Evolutionary conservation across 2,329 filamentous ascomycete species (phyloP).

Genomic region (Neocatenulostroma microsporum): DNA sequence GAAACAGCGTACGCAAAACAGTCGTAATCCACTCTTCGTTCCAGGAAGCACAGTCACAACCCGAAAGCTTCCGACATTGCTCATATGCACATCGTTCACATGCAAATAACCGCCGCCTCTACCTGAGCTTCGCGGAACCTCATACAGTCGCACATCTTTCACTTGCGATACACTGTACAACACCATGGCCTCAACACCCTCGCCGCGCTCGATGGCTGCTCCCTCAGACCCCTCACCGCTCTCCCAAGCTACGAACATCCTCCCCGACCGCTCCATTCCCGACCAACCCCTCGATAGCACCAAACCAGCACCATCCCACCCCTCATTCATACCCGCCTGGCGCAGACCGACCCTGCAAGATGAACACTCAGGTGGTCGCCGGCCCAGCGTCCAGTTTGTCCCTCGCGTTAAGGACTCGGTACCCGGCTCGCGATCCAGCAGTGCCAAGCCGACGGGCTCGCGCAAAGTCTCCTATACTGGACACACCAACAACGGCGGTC

Average conservation of each 20-base stretch:
- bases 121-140: no score
- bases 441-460: slow-evolving; percentile 20
- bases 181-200: slow-evolving; percentile 15
- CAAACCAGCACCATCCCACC: slow-evolving; percentile 6
- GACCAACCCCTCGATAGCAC: slow-evolving; percentile 16
- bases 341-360: slow-evolving; percentile 23
- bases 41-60: no score
- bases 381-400: slow-evolving; percentile 32
- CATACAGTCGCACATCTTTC: no score
- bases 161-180: no score
- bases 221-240: slow-evolving; percentile 7
- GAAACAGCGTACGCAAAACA: no score
- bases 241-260: slow-evolving; percentile 8
- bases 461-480: slow-evolving; percentile 8
- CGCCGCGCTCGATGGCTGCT: slow-evolving; percentile 16
- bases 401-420: slow-evolving; percentile 18
- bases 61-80: no score
- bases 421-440: slow-evolving; percentile 21
- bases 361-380: slow-evolving; percentile 14
- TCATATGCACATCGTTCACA: no score
- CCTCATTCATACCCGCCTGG: slow-evolving; percentile 26
- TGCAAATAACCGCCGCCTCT: no score
- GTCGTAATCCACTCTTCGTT: no score
- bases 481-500: slow-evolving; percentile 8
- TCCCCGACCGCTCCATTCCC: slow-evolving; percentile 22